Evolutionary conservation across 2,329 filamentous ascomycete genomes (phyloP).

Genomic region (Aspergillus oerlinghausenensis): DNA sequence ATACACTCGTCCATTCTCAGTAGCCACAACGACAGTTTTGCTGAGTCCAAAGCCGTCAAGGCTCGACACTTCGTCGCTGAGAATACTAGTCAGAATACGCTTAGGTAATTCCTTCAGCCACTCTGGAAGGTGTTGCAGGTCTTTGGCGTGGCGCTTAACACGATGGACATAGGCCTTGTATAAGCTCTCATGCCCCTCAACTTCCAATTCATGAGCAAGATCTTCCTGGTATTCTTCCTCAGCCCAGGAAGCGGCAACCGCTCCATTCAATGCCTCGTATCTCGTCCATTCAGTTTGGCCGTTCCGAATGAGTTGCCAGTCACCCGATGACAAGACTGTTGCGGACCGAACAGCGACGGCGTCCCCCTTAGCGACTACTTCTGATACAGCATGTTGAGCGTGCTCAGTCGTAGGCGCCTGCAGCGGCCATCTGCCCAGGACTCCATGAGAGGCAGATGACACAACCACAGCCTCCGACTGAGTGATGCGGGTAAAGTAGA

Average conservation of each 20-base stretch:
- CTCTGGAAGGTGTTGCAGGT: conserved; percentile 67
- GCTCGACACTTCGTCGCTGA: conserved; percentile 51
- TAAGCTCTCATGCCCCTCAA: conserved; percentile 79
- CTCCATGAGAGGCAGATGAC: conserved; percentile 70
- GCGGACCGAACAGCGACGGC: conserved; percentile 76
- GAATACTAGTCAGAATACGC: conserved; percentile 61
- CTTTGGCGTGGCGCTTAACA: conserved; percentile 72
- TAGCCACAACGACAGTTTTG: conserved; percentile 77
- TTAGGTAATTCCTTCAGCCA: conserved; percentile 67
- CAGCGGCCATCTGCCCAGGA: conserved; percentile 69
- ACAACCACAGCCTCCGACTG: conserved; percentile 68
- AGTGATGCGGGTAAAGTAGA: conserved; percentile 84
- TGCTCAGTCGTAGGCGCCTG: conserved; percentile 43
- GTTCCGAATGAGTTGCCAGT: conserved; percentile 82
- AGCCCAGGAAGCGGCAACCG: conserved; percentile 74
- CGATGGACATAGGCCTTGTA: conserved; percentile 82
- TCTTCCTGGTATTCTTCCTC: conserved; percentile 69
- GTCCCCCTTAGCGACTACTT: conserved; percentile 70
- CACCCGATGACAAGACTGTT: conserved; percentile 58
- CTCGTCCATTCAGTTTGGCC: conserved; percentile 76
- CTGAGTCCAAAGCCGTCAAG: conserved; percentile 73
- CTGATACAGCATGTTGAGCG: conserved; percentile 68
- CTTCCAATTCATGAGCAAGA: conserved; percentile 74
- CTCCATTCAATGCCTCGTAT: conserved; percentile 74
- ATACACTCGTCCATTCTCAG: conserved; percentile 71